These are phyloP conservation scores for Juncus effusus DNA, from an alignment of 176 grass and related monocot species.

Conservation along the genomic window DNA sequence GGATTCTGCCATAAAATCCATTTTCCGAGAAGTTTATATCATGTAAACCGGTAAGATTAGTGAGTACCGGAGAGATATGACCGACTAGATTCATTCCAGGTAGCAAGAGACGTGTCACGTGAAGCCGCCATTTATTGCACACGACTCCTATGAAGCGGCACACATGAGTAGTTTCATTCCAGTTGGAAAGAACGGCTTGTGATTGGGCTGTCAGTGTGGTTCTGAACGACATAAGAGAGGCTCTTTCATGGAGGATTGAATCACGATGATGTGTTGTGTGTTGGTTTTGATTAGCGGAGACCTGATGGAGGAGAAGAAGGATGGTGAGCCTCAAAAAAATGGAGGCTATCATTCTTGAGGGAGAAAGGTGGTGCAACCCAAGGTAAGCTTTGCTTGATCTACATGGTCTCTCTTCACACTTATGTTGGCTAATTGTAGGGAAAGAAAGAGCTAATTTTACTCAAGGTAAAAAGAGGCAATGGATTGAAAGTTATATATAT, in stretches of 20 bases:
- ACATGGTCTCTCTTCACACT: conserved; percentile 14
- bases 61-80: conserved; percentile 25
- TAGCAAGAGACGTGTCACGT: conserved; percentile 38
- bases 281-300: not conserved
- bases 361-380: conserved; percentile 9
- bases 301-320: conserved; percentile 15
- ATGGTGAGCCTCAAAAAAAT: conserved; percentile 37
- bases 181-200: conserved; percentile 38
- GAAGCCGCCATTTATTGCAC: conserved; percentile 46
- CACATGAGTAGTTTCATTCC: conserved; percentile 64
- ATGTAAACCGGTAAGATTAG: conserved; percentile 42
- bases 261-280: not conserved
- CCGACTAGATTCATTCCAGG: conserved; percentile 26
- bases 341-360: conserved; percentile 32
- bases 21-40: conserved; percentile 48
- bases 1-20: conserved; percentile 47
- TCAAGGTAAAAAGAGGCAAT: conserved; percentile 6
- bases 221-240: conserved; percentile 61
- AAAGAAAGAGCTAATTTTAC: not conserved
- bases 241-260: conserved; percentile 40
- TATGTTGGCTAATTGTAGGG: conserved; percentile 3
- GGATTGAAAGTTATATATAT: not conserved
- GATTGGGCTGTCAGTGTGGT: conserved; percentile 21
- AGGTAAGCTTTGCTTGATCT: not conserved
- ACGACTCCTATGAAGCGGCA: conserved; percentile 49